Percentiles rank a stretch among this genome's conserved stretches.
These are phyloP conservation scores for Tetrahymena malaccensis DNA, from an alignment of 73 alveolate species.

Conservation along the genomic window DNA sequence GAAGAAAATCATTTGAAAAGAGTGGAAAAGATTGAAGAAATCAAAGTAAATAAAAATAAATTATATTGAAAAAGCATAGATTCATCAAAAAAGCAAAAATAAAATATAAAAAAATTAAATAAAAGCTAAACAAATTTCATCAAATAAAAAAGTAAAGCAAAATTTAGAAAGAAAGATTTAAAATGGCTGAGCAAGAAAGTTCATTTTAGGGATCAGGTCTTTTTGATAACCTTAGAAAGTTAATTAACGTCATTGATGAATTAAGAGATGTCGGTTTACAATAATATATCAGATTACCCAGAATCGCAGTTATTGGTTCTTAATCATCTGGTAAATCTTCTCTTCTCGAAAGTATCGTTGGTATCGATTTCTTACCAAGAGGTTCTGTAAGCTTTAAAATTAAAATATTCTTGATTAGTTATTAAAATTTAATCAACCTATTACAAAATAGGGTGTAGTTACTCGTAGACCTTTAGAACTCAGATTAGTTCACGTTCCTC, in stretches of 20 bases:
- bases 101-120: neutral
- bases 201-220: conserved; percentile 10
- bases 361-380: conserved; percentile 85
- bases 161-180: neutral
- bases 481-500: conserved; percentile 68
- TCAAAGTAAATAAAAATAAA: neutral
- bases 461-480: conserved; percentile 91
- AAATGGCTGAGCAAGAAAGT: neutral
- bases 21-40: neutral
- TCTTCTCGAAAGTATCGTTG: conserved; percentile 70
- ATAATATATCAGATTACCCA: conserved; percentile 60
- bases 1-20: neutral
- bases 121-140: neutral
- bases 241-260: conserved; percentile 47
- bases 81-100: neutral
- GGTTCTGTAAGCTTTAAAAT: conserved; percentile 18
- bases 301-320: conserved; percentile 70
- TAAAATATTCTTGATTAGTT: neutral
- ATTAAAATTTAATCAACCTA: neutral
- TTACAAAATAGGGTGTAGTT: conserved; percentile 66
- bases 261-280: conserved; percentile 67
- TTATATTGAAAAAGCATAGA: neutral
- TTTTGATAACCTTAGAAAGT: conserved; percentile 37
- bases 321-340: conserved; percentile 80
- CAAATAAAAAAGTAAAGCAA: neutral